Base-by-base conservation (phyloP, 768 basidiomycete species). In the Amanita inopinata region DNA sequence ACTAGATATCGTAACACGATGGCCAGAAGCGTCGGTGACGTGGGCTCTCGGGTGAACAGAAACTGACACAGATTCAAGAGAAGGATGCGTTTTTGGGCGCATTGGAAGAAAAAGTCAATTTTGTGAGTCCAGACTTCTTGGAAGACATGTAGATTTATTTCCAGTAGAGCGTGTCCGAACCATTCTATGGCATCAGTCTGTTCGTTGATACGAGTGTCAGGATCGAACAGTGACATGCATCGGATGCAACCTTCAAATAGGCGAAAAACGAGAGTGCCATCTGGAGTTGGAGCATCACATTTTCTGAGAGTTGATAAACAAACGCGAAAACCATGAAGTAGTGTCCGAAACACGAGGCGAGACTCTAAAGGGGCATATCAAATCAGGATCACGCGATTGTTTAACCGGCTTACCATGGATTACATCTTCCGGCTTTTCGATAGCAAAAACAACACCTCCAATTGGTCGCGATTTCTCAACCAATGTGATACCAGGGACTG, bases 111-210 rank as follows among this genome's bases (percentile, higher is more conserved):
- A 58, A 92, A 83, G 19, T 80, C 82, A 64, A 98, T 84, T 57
- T 90, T 84, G 56, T 79, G 80, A 25, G 86, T 90, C 91, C 93
- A 94, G 23, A 97, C 87, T 62, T 96, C 91, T 59, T 94, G 86
- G 58, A 96, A 93, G 47, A 93, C 84, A 54, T 94, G 88, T 5
- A 86, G 69, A 54, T 96, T 86, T 52, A 93, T 75, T 57, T 92
- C 86, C 27, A 78, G 61, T 33, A 93, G 72, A 31, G 85, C 78
- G 17, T 76, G 73, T 4, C 76, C 79, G 46, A 97, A 77, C 71
- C 82, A 80, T 45, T 99, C 94, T 53, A 91, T 74, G 4, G 81
- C 80, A 56, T 97, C 92, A 39, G 80, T 69, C 43, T 68, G 66
- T 32, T 60, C 74, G 27, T 70, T 76, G 38, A 85, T 65, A 33